phyloP scores from a whole-genome alignment of 2,329 filamentous ascomycete genomes.

The Sclerotinia borealis region DNA sequence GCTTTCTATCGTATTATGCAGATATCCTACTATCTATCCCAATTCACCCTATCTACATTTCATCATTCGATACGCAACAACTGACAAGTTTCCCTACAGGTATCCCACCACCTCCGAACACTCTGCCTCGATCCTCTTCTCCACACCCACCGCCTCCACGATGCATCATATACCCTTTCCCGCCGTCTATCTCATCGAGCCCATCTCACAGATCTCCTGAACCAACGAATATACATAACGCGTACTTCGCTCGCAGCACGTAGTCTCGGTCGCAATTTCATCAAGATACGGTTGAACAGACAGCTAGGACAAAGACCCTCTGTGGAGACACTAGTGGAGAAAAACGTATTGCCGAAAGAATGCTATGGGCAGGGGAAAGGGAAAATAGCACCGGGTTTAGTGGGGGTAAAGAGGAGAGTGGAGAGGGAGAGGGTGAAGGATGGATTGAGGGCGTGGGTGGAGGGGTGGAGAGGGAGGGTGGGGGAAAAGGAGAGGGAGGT shows the following conservation, averaged over 20 bases:
- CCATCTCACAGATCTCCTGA: constrained; percentile 54
- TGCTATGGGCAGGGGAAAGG: constrained; percentile 43
- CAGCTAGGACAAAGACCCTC: constrained; percentile 55
- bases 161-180: constrained; percentile 47
- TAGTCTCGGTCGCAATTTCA: constrained; percentile 55
- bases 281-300: constrained; percentile 57
- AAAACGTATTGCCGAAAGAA: constrained; percentile 59
- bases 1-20: neutral
- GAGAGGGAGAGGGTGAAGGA: constrained; percentile 66
- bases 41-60: neutral
- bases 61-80: neutral
- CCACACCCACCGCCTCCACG: constrained; percentile 55
- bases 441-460: constrained; percentile 58
- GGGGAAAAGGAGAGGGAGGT: constrained; percentile 42
- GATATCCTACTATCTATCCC: too few species aligned
- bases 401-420: constrained; percentile 56
- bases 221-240: constrained; percentile 60
- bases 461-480: constrained; percentile 34
- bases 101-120: constrained; percentile 49
- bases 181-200: constrained; percentile 53
- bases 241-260: constrained; percentile 60
- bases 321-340: constrained; percentile 52
- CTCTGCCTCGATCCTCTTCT: constrained; percentile 61
- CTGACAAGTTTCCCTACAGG: constrained; percentile 21
- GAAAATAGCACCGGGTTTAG: constrained; percentile 49